These are phyloP conservation scores for Pestalotiopsis sp. DNA, from an alignment of 2,329 filamentous ascomycete species.

Conservation along the genomic window DNA sequence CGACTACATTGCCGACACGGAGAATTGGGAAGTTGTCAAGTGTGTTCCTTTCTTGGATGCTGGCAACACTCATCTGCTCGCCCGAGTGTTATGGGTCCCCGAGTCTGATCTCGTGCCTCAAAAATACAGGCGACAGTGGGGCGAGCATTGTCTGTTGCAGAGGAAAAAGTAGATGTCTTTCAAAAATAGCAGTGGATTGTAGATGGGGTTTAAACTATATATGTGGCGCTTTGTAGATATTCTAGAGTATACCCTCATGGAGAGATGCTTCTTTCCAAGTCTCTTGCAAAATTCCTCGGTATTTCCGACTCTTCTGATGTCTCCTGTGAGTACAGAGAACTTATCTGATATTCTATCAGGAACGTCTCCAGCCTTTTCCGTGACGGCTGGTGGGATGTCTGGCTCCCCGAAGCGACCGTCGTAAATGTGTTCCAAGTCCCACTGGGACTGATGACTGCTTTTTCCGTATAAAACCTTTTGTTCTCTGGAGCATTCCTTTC, in stretches of 20 bases:
- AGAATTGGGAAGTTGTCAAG: conserved; percentile 76
- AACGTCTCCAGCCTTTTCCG: background rate
- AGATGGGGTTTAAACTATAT: background rate
- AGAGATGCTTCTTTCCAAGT: conserved; percentile 3
- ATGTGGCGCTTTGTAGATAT: background rate
- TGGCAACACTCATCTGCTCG: conserved; percentile 70
- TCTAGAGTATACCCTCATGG: background rate
- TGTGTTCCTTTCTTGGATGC: conserved; percentile 84
- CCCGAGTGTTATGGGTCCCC: conserved; percentile 82
- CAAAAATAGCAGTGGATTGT: background rate
- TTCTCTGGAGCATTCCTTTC: background rate
- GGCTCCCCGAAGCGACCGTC: background rate
- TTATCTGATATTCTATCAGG: background rate
- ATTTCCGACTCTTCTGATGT: background rate
- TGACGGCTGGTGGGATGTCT: background rate
- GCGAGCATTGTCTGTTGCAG: conserved; percentile 81
- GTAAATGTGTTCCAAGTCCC: background rate
- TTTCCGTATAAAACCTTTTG: background rate
- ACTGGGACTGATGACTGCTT: background rate
- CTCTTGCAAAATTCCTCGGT: background rate
- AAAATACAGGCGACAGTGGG: conserved; percentile 76
- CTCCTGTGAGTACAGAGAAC: background rate
- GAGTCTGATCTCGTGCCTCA: conserved; percentile 70
- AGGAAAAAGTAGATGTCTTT: conserved; percentile 40
- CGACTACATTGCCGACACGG: conserved; percentile 72